A percentile compares a stretch with the other conserved stretches of the same genome.
phyloP scores from a whole-genome alignment of 2,329 filamentous ascomycete genomes.

The Fusarium continuum region DNA sequence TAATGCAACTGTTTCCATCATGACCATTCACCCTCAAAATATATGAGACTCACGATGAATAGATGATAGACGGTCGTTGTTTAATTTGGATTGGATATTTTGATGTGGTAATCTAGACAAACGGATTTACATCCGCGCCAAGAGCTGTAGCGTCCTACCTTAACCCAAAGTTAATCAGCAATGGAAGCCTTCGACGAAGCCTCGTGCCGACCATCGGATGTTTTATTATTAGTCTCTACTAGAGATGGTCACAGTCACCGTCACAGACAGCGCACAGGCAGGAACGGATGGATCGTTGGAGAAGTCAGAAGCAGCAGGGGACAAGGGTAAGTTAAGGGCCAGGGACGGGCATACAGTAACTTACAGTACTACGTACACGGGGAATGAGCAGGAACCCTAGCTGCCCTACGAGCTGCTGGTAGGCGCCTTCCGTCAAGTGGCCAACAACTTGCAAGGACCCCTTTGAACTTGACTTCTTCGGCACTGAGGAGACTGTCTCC shows the following conservation, averaged over 20 bases:
- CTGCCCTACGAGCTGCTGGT: constrained; percentile 3
- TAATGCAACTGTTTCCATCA: constrained; percentile 1
- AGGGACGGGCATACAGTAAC: background rate
- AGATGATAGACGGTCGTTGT: background rate
- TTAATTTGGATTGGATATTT: background rate
- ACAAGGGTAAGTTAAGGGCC: constrained; percentile 3
- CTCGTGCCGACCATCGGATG: constrained; percentile 23
- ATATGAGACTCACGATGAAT: too few species aligned
- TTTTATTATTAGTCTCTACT: constrained; percentile 23
- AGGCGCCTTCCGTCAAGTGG: constrained; percentile 6
- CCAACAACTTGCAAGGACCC: constrained; percentile 28
- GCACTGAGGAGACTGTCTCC: constrained; percentile 35
- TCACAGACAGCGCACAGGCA: constrained; percentile 11
- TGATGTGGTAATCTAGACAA: background rate
- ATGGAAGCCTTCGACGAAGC: background rate
- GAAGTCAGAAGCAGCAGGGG: constrained; percentile 7
- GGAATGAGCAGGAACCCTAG: background rate
- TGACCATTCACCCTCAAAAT: constrained; percentile 1
- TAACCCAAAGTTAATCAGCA: constrained; percentile 29
- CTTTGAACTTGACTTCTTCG: constrained; percentile 34
- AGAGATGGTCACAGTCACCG: constrained; percentile 14
- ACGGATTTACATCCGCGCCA: constrained; percentile 3
- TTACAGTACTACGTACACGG: too few species aligned
- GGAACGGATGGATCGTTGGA: constrained; percentile 31
- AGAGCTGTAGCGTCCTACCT: constrained; percentile 22